phyloP scores from a whole-genome alignment of 1,284 basidiomycete genomes.

The Naganishia cerealis region DNA sequence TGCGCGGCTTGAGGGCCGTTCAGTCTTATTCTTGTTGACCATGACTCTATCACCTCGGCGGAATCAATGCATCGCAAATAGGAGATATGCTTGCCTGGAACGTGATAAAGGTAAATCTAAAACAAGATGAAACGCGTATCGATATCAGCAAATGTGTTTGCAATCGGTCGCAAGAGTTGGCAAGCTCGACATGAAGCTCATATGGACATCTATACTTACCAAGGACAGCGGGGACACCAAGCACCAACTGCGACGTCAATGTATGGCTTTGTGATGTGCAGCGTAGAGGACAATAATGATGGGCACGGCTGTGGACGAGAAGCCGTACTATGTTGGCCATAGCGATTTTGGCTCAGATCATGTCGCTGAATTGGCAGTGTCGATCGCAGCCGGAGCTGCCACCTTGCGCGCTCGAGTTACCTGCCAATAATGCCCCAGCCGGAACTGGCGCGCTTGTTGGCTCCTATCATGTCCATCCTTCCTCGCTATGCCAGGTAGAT shows the following conservation, averaged over 20 bases:
- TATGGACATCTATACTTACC: constrained; percentile 6
- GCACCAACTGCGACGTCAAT: background rate
- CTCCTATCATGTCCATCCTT: no score
- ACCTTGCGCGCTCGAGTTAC: no score
- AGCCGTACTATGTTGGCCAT: background rate
- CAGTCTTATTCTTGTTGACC: constrained; percentile 4
- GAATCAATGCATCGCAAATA: constrained; percentile 4
- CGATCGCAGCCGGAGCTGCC: no score
- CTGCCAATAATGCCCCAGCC: no score
- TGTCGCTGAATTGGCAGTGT: no score
- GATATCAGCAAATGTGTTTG: background rate
- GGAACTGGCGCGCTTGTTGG: no score
- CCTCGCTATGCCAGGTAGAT: no score
- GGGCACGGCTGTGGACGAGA: background rate
- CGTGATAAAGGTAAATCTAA: background rate
- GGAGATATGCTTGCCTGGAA: background rate
- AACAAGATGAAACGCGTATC: constrained; percentile 16
- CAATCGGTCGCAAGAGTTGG: background rate
- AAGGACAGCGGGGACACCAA: constrained; percentile 5
- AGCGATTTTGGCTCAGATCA: background rate
- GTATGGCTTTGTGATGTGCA: background rate
- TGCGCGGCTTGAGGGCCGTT: background rate
- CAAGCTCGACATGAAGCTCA: background rate
- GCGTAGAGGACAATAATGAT: background rate
- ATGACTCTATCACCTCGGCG: background rate